A percentile compares a stretch with the other conserved stretches of the same genome.
phyloP scores from a whole-genome alignment of 257 asterid genomes.

The Striga asiatica region DNA sequence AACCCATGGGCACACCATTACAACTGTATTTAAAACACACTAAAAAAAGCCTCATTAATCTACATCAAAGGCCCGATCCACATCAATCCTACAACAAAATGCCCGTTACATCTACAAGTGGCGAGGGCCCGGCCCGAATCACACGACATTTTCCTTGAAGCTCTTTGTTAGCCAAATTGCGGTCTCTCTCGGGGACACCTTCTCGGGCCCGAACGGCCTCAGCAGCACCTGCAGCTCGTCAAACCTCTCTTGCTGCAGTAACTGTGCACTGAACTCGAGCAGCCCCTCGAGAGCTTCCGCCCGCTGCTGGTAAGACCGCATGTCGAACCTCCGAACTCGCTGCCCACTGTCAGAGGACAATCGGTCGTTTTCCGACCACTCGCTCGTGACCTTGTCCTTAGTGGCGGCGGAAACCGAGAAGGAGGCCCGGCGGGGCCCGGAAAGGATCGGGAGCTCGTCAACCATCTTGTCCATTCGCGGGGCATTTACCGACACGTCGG shows the following conservation, averaged over 20 bases:
- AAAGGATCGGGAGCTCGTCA: too few relatives aligned
- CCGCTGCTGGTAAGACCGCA: conserved; percentile 78
- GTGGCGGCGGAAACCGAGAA: too few relatives aligned
- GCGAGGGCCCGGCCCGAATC: too few relatives aligned
- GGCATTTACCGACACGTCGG: conserved; percentile 77
- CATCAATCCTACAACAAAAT: too few relatives aligned
- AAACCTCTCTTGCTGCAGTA: conserved; percentile 73
- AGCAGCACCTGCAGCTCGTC: conserved; percentile 76
- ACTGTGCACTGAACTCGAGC: conserved; percentile 86
- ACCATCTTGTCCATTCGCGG: conserved; percentile 92
- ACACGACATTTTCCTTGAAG: conserved; percentile 56
- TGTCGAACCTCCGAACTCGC: conserved; percentile 67
- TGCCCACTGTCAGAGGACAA: conserved; percentile 67
- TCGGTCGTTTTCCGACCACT: conserved; percentile 55
- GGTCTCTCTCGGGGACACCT: conserved; percentile 89
- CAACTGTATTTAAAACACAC: too few relatives aligned
- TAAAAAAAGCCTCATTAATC: too few relatives aligned
- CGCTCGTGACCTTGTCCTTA: conserved; percentile 79
- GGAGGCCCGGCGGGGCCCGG: too few relatives aligned
- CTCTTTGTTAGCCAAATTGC: conserved; percentile 97
- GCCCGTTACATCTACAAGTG: too few relatives aligned
- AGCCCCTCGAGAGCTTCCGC: conserved; percentile 95
- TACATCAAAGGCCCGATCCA: too few relatives aligned
- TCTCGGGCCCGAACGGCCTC: conserved; percentile 89
- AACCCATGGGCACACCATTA: too few relatives aligned